A percentile compares a stretch with the other conserved stretches of the same genome.
Conservation (phyloP, 192 early-diverging fungal genomes). For the Phycomyces nitens region DNA sequence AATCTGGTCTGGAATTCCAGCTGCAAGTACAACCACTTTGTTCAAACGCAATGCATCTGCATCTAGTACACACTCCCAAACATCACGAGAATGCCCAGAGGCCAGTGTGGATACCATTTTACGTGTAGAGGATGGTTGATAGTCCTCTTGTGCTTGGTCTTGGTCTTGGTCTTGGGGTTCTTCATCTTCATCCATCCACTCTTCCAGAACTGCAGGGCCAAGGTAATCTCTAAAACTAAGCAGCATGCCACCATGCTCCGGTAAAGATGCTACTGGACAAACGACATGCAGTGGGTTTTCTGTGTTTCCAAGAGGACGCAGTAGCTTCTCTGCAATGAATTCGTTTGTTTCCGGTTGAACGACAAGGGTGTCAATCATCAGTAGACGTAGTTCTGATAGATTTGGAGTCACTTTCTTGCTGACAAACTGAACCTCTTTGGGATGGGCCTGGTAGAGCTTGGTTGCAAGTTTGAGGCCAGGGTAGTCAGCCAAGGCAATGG, state of each 20-base stretch:
- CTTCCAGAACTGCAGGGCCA: conserved; percentile 35
- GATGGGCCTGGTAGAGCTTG: conserved; percentile 50
- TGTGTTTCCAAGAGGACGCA: conserved; percentile 40
- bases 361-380: conserved; percentile 65
- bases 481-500: conserved; percentile 70
- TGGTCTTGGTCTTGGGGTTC: background rate
- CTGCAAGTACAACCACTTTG: conserved; percentile 54
- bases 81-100: conserved; percentile 27
- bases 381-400: conserved; percentile 55
- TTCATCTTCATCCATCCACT: conserved; percentile 12
- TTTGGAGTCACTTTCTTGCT: conserved; percentile 56
- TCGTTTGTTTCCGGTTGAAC: conserved; percentile 57
- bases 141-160: conserved; percentile 10
- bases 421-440: conserved; percentile 44
- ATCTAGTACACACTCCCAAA: conserved; percentile 68
- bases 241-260: conserved; percentile 76
- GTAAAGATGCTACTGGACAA: conserved; percentile 61
- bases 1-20: conserved; percentile 31
- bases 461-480: conserved; percentile 58
- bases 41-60: conserved; percentile 59
- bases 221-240: conserved; percentile 68
- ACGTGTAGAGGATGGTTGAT: conserved; percentile 1
- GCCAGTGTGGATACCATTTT: conserved; percentile 16
- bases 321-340: conserved; percentile 42
- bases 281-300: conserved; percentile 49